Evolutionary conservation across 2,329 filamentous ascomycete species (phyloP).

Genomic region (Orbilia brochopaga): DNA sequence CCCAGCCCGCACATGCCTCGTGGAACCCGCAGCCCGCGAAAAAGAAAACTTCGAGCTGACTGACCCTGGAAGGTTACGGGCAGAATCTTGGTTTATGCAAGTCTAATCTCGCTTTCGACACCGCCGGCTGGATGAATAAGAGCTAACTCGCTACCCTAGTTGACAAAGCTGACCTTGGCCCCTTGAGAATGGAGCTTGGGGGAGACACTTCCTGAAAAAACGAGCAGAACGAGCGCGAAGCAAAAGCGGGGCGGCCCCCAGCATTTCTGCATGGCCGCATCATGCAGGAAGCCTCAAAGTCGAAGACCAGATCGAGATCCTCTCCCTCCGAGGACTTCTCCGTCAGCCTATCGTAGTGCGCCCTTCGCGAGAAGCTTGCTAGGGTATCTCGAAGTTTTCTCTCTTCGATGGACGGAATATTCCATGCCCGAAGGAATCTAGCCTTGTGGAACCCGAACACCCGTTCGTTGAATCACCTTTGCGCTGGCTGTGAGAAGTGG

Average conservation of each 20-base stretch:
- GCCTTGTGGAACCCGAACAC: constrained; percentile 27
- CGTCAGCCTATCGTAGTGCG: not conserved
- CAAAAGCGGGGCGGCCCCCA: too few species aligned
- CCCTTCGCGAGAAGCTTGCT: not conserved
- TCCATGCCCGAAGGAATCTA: not conserved
- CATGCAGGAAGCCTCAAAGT: constrained; percentile 16
- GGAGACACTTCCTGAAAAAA: too few species aligned
- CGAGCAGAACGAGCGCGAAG: too few species aligned
- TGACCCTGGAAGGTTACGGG: constrained; percentile 17
- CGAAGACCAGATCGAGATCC: constrained; percentile 5
- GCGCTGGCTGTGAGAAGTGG: constrained; percentile 8
- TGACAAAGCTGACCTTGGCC: not conserved
- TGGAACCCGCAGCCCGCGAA: constrained; percentile 24
- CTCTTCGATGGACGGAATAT: not conserved
- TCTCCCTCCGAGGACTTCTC: constrained; percentile 2
- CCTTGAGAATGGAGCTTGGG: not conserved
- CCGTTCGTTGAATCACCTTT: constrained; percentile 12
- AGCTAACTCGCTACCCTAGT: not conserved
- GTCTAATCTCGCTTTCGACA: constrained; percentile 12
- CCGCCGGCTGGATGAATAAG: not conserved
- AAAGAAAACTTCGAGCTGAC: constrained; percentile 44
- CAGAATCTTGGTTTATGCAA: constrained; percentile 44
- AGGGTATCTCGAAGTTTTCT: constrained; percentile 12
- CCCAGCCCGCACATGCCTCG: constrained; percentile 38
- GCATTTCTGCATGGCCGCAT: not conserved